A percentile compares a stretch with the other conserved stretches of the same genome.
Evolutionary conservation across 139 green algal species (phyloP).

Genomic region (Chlamydomonas incerta): DNA sequence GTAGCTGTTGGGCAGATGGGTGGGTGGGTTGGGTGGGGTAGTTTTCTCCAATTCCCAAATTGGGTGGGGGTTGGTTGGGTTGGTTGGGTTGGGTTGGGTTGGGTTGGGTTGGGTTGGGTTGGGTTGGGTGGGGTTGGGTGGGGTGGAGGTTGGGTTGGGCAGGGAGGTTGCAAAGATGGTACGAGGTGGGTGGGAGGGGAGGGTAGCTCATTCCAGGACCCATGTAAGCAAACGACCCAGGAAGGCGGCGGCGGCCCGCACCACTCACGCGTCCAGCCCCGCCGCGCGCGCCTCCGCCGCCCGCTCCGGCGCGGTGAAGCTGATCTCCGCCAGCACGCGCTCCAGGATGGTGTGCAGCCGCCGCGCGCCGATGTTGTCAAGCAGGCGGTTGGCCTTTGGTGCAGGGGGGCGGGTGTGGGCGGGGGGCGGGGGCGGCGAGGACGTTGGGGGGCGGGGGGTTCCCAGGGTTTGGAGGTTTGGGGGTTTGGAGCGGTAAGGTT

Average conservation of each 20-base stretch:
- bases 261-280: conserved; percentile 31
- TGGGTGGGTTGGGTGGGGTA: background rate
- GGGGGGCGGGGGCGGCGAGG: too few species aligned
- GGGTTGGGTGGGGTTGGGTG: conserved; percentile 85
- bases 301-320: conserved; percentile 90
- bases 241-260: conserved; percentile 4
- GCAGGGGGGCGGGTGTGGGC: too few species aligned
- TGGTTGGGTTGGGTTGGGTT: too few species aligned
- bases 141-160: too few species aligned
- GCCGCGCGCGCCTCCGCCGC: conserved; percentile 42
- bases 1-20: conserved; percentile 14
- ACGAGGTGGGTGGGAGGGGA: too few species aligned
- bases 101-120: too few species aligned
- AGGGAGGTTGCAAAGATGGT: too few species aligned
- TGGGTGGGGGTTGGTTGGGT: too few species aligned
- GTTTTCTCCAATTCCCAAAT: too few species aligned
- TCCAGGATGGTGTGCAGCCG: conserved; percentile 96
- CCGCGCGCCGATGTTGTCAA: conserved; percentile 95
- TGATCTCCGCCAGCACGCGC: conserved; percentile 92
- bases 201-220: too few species aligned
- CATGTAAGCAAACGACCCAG: too few species aligned
- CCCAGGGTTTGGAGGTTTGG: background rate
- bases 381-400: conserved; percentile 26
- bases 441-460: too few species aligned
- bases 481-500: background rate